phyloP scores from a whole-genome alignment of 176 grass and related monocot genomes.

The Raddia guianensis region DNA sequence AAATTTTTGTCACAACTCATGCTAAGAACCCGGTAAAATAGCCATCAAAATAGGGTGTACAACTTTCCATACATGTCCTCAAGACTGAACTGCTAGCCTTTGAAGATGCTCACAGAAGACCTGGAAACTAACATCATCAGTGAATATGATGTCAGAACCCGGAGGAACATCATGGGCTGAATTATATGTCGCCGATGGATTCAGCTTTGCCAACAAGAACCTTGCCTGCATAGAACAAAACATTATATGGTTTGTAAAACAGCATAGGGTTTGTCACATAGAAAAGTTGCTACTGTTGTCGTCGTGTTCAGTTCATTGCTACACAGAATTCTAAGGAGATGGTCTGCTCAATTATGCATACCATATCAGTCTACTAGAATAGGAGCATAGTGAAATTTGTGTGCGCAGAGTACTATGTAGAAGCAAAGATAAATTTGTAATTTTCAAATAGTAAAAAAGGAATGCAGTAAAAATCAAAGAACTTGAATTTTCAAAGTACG shows the following conservation, averaged over 20 bases:
- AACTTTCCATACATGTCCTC: constrained; percentile 44
- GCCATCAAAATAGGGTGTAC: constrained; percentile 41
- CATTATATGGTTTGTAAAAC: no score
- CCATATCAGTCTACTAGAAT: neutral
- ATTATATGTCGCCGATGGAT: constrained; percentile 96
- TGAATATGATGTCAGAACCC: constrained; percentile 98
- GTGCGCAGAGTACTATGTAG: no score
- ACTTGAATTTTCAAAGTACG: neutral
- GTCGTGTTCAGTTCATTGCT: neutral
- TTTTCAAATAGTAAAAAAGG: neutral
- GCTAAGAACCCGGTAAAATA: constrained; percentile 37
- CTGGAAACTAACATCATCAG: constrained; percentile 96
- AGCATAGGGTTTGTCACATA: no score
- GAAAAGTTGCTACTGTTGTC: constrained; percentile 7
- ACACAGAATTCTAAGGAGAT: neutral
- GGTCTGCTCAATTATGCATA: no score
- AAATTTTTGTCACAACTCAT: constrained; percentile 30
- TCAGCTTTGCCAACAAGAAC: constrained; percentile 94
- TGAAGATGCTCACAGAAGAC: constrained; percentile 98
- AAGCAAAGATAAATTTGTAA: no score
- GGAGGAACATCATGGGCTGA: constrained; percentile 75
- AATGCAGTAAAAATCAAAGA: neutral
- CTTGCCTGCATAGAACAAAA: constrained; percentile 65
- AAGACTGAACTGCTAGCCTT: constrained; percentile 93
- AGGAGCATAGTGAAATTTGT: neutral